These are phyloP conservation scores for Eucalyptus decipiens DNA, from an alignment of 345 rosid genomes.

Conservation along the genomic window DNA sequence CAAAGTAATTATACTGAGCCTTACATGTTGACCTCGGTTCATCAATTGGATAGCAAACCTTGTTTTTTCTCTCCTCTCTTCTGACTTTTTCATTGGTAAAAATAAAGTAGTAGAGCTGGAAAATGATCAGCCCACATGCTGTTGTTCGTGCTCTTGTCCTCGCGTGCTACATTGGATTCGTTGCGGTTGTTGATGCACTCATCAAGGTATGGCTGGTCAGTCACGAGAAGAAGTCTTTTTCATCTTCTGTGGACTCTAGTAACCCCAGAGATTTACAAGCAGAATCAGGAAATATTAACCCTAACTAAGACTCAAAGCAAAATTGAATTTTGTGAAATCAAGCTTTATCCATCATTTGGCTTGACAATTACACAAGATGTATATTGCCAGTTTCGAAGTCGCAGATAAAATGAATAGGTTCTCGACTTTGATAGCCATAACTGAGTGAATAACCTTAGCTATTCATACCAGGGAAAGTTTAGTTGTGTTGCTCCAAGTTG, in stretches of 20 bases:
- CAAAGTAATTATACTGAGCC: too few species aligned
- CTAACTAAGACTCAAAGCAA: neutral
- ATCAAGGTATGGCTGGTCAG: slow-evolving; percentile 11
- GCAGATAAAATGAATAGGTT: neutral
- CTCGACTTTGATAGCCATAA: neutral
- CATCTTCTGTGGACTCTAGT: neutral
- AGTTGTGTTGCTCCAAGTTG: neutral
- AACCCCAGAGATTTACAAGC: neutral
- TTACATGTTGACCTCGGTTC: too few species aligned
- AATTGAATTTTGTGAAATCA: neutral
- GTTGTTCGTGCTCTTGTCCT: slow-evolving; percentile 42
- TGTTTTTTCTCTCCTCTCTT: too few species aligned
- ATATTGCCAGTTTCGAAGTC: neutral
- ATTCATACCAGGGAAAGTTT: neutral
- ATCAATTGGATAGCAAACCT: too few species aligned
- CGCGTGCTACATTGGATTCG: slow-evolving; percentile 46
- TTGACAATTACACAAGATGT: neutral
- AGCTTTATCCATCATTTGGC: neutral
- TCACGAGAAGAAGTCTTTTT: neutral
- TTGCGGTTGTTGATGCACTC: slow-evolving; percentile 32
- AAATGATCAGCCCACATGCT: slow-evolving; percentile 30
- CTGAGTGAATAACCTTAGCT: neutral
- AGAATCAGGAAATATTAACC: neutral
- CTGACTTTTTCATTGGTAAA: too few species aligned
- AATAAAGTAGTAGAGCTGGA: too few species aligned